Percentiles rank a stretch among this genome's conserved stretches.
Evolutionary conservation across 768 basidiomycete genomes (phyloP).

Genomic region (Podaxis sp.): DNA sequence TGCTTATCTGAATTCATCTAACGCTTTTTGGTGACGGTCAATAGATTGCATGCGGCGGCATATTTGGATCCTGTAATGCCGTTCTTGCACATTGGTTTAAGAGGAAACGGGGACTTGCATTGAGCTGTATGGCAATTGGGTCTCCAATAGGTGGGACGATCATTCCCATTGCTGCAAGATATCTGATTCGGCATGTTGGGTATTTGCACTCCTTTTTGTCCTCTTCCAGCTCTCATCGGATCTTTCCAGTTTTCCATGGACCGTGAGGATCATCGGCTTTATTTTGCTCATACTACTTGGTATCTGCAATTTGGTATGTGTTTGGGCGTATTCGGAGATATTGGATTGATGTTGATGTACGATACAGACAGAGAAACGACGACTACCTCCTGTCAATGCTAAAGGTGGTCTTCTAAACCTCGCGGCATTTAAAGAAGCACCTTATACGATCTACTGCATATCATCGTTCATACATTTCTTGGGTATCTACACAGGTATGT

Average conservation of each 20-base stretch:
- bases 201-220: slow-evolving; percentile 19
- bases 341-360: neutral
- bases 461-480: slow-evolving; percentile 62
- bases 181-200: slow-evolving; percentile 49
- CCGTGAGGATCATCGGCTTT: slow-evolving; percentile 69
- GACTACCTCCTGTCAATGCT: slow-evolving; percentile 53
- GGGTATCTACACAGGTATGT: slow-evolving; percentile 64
- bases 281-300: slow-evolving; percentile 53
- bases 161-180: slow-evolving; percentile 60
- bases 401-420: slow-evolving; percentile 61
- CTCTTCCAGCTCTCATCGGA: neutral
- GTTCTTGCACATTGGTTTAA: slow-evolving; percentile 76
- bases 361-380: slow-evolving; percentile 42
- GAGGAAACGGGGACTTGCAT: slow-evolving; percentile 53
- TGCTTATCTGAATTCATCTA: too few species aligned
- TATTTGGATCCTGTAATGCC: slow-evolving; percentile 62
- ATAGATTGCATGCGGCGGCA: slow-evolving; percentile 50
- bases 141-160: slow-evolving; percentile 68
- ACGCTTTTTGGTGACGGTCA: neutral
- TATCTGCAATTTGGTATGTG: slow-evolving; percentile 49
- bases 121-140: slow-evolving; percentile 65
- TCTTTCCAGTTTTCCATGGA: slow-evolving; percentile 67
- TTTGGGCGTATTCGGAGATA: neutral
- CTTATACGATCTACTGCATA: slow-evolving; percentile 58
- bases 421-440: slow-evolving; percentile 47